Evolutionary conservation across 2,329 filamentous ascomycete genomes (phyloP), one percentile per base, ranked within the genome.

Genomic region (Calonectria montana): DNA sequence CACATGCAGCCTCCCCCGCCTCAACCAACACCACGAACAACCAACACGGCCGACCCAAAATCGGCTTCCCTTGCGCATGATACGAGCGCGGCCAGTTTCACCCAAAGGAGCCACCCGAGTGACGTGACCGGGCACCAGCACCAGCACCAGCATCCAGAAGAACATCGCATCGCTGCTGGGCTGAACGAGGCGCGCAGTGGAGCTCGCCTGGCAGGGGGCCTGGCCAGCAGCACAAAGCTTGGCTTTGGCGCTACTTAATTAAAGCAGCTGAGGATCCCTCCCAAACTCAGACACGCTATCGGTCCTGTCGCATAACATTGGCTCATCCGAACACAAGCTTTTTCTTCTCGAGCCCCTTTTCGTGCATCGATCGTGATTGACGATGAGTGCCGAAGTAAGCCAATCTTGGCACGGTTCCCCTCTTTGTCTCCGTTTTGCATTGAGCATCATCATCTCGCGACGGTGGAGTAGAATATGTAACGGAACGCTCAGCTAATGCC

Each of bases 361-460:
- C 53, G 31, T 39, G 53, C 53, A 59, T 59, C 35, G 53, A 59
- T 59, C 53, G 53, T n/a, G 53, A 59, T 59, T 59, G 53, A 59
- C 35, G 31, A 37, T 35, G 41, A 37, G 53, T 23, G 35, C 53
- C 31, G 25, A 8, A 59, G 5, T 4, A 37, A 37, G 29, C 29
- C 50, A 57, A 57, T 21, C 50, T 57, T 57, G 53, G 53, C 53
- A 57, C 53, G 53, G 31, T 18, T 57, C 53, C 53, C 31, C 31
- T 23, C 53, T 31, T 31, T 25, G 18, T 10, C 23, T 31, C 21
- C 6, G 53, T 59, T 59, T 59, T 27, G 21, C 53, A 59, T 59
- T 59, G 53, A 39, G 16, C 18, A 39, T 39, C 53, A 16, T 59
- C 31, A 59, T 59, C 53, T 59, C 53, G 21, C 53, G n/a, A 39